phyloP scores from a whole-genome alignment of 495 filamentous ascomycete species.

The Trypethelium eluteriae region DNA sequence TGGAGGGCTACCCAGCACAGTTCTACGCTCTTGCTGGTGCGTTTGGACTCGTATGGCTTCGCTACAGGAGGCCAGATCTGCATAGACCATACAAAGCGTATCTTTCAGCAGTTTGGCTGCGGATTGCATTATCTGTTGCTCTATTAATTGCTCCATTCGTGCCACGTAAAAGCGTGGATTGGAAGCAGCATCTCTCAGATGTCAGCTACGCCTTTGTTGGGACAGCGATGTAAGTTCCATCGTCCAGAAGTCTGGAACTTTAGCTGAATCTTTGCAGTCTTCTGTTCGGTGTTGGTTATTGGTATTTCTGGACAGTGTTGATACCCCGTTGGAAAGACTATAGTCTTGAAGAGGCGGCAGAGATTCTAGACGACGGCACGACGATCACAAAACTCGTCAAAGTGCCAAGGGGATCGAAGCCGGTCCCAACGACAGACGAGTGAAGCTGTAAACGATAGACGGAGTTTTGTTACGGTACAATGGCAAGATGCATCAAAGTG shows the following conservation, averaged over 20 bases:
- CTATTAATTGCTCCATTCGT: constrained; percentile 51
- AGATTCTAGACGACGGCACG: constrained; percentile 53
- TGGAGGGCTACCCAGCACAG: constrained; percentile 62
- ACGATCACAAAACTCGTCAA: constrained; percentile 50
- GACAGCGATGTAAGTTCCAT: constrained; percentile 53
- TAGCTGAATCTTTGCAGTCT: constrained; percentile 40
- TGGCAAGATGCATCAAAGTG: too few relatives aligned
- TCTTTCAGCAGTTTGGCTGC: constrained; percentile 45
- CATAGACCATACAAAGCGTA: constrained; percentile 65
- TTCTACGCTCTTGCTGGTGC: constrained; percentile 53
- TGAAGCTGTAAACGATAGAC: constrained; percentile 10
- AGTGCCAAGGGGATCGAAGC: constrained; percentile 24
- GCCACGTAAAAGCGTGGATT: constrained; percentile 42
- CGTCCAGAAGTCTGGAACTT: constrained; percentile 16
- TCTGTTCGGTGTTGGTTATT: constrained; percentile 56
- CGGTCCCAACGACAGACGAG: not conserved
- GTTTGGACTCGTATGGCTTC: constrained; percentile 54
- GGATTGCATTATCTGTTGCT: constrained; percentile 41
- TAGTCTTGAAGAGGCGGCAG: constrained; percentile 50
- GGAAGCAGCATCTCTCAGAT: constrained; percentile 55
- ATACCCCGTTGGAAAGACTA: constrained; percentile 54
- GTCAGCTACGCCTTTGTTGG: constrained; percentile 69
- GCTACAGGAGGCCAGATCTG: constrained; percentile 52
- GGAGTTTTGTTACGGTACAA: constrained; percentile 1
- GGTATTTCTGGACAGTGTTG: constrained; percentile 61